Evolutionary conservation across 805 yeast genomes (phyloP), one percentile per base, ranked within the genome.

Genomic region (Pichia nanzhaoensis): DNA sequence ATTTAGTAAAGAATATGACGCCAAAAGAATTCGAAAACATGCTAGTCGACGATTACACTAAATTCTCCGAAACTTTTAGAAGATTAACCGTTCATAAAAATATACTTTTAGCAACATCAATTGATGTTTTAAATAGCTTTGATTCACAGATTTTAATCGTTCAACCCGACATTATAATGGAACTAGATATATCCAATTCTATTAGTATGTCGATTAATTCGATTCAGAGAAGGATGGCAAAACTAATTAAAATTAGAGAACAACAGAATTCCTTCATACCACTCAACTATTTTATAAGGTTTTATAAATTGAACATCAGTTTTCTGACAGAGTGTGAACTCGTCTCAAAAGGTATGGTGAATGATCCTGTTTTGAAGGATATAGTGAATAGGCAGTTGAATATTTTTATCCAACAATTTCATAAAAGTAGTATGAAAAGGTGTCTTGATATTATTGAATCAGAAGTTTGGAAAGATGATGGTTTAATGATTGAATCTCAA

Each of bases 281-380:
- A 3, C 68, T 77, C 8, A 73, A 74, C n/a, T 75, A 73, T 51
- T 90, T 89, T 64, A 56, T 86, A 39, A 68, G 79, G 47, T 73
- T 87, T 42, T 87, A 80, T 61, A 69, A 83, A 3, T 66, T 84
- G 13, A 78, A 80, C 45, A 75, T 82, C 0, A 69, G 82, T 19
- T 90, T 90, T 58, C 68, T 89, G 35, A 77, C 76, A 39, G 95
- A 88, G 57, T 86, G 95, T 60, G 98, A 93, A 61, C 70, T 79
- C 13, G 75, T 90, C 4, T 80, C 88, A 4, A 58, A 57, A 32
- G 95, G 95, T 0, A 77, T 73, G 46, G 71, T 75, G 7, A 61
- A 73, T 13, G 71, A 78, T 0, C 70, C 73, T 22, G 80, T 77
- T n/a, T 65, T 91, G 24, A 77, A 82, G 42, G 86, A 81, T 46